A percentile compares a stretch with the other conserved stretches of the same genome.
Conservation (phyloP, 768 basidiomycete species). For the Pleurotus eryngii region DNA sequence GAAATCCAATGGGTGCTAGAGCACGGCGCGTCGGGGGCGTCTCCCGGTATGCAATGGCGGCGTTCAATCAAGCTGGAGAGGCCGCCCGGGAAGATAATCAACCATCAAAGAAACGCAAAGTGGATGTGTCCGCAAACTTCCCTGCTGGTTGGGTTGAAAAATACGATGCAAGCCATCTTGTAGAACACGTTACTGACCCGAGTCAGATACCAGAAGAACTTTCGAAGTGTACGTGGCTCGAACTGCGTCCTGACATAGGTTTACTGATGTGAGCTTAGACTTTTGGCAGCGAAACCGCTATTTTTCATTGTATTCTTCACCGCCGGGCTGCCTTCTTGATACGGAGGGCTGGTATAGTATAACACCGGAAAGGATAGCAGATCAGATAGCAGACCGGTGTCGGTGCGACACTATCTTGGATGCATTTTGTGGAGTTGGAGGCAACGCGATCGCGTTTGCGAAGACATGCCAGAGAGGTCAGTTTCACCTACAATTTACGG, state of each 20-base stretch:
- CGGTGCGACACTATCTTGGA: conserved; percentile 82
- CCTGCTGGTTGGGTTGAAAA: conserved; percentile 28
- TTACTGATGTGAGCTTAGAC: conserved; percentile 44
- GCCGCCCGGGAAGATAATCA: neutral
- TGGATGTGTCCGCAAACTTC: conserved; percentile 11
- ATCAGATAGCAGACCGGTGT: conserved; percentile 91
- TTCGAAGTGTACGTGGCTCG: conserved; percentile 67
- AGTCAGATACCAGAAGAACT: conserved; percentile 75
- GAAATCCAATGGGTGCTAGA: neutral
- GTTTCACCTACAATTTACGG: conserved; percentile 19
- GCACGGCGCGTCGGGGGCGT: neutral
- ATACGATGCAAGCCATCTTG: conserved; percentile 72
- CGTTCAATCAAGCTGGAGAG: neutral
- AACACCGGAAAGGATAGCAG: conserved; percentile 90
- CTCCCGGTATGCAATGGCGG: neutral
- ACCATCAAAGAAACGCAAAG: conserved; percentile 18
- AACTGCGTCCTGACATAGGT: neutral
- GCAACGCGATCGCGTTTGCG: conserved; percentile 96
- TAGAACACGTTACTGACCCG: conserved; percentile 61
- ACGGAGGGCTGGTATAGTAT: conserved; percentile 98
- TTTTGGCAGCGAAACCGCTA: conserved; percentile 80
- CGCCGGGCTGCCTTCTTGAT: conserved; percentile 80
- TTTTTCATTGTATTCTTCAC: conserved; percentile 72
- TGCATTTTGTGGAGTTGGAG: conserved; percentile 97
- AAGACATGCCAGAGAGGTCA: conserved; percentile 91